Evolutionary conservation across 2,329 filamentous ascomycete species (phyloP), one percentile per base, ranked within the genome.

Genomic region (Tolypocladium nubicola): DNA sequence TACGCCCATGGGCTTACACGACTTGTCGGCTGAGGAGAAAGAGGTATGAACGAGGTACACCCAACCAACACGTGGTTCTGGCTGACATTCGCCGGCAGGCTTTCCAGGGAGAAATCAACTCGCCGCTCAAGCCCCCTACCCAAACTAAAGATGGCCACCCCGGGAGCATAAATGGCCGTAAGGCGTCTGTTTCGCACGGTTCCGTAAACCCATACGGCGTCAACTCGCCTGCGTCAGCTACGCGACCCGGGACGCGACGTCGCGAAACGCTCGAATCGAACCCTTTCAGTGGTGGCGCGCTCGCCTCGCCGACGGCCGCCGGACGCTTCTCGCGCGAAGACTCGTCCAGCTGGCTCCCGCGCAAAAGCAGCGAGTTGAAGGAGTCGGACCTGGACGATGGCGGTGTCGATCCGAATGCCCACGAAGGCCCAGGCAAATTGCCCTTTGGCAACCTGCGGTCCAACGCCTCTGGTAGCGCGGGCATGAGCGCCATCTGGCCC

Each of bases 81-180:
- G 47, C 26, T 60, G 23, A 41, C 45, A 33, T 21, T 19, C 14
- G 5, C 43, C 11, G 47, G 49, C 70, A 96, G 88, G 77, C 88
- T 61, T 97, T 97, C 72, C 75, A 84, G 54, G 83, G 82, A 54
- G 94, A 95, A 62, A 91, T 99, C 68, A 99, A 97, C 71, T 97
- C 94, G 40, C 88, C 91, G 39, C 78, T 97, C 64, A 97, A 97
- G 73, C 88, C 89, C 10, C 89, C 89, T 23, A 83, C 85, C 38
- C 87, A 89, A 67, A 93, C 89, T 59, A 85, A 86, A 65, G 80
- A 83, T 47, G 75, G 84, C 75, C 71, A 79, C 70, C 70, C 80
- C 70, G 71, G 80, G 72, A 70, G 81, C 69, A 79, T 78, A 13
- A 86, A 88, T 57, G 82, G 87, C 53, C 88, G 93, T 58, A 97